These are phyloP conservation scores for Allium sativum DNA, from an alignment of 106 monocot species.

Conservation along the genomic window DNA sequence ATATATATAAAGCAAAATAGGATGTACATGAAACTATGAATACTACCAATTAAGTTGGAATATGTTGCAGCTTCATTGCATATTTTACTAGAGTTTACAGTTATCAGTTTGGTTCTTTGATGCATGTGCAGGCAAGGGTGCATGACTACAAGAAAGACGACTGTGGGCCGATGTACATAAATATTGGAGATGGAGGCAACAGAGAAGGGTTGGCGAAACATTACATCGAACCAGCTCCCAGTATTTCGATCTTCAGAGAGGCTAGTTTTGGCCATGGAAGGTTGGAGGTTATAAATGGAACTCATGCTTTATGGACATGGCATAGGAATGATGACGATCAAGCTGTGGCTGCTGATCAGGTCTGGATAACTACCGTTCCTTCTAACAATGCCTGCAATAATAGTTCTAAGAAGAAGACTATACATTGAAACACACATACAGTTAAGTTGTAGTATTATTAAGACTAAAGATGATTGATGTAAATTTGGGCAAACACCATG, in stretches of 20 bases:
- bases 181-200: slow-evolving; percentile 59
- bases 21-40: background rate
- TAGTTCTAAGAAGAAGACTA: no score
- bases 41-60: background rate
- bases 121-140: slow-evolving; percentile 26
- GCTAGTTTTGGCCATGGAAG: slow-evolving; percentile 79
- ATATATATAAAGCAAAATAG: no score
- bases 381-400: slow-evolving; percentile 25
- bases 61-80: no score
- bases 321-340: slow-evolving; percentile 75
- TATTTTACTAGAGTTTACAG: no score
- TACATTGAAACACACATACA: no score
- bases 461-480: no score
- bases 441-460: no score
- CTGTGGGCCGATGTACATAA: slow-evolving; percentile 54
- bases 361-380: slow-evolving; percentile 48
- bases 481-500: no score
- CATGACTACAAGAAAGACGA: slow-evolving; percentile 19
- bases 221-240: slow-evolving; percentile 28
- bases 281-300: slow-evolving; percentile 47
- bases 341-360: slow-evolving; percentile 31
- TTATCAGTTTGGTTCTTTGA: background rate
- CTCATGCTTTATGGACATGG: slow-evolving; percentile 74
- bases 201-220: slow-evolving; percentile 35
- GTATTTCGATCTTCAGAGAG: slow-evolving; percentile 65